Evolutionary conservation across 2,329 filamentous ascomycete genomes (phyloP), one percentile per base, ranked within the genome.

Genomic region (Fusarium begoniae): DNA sequence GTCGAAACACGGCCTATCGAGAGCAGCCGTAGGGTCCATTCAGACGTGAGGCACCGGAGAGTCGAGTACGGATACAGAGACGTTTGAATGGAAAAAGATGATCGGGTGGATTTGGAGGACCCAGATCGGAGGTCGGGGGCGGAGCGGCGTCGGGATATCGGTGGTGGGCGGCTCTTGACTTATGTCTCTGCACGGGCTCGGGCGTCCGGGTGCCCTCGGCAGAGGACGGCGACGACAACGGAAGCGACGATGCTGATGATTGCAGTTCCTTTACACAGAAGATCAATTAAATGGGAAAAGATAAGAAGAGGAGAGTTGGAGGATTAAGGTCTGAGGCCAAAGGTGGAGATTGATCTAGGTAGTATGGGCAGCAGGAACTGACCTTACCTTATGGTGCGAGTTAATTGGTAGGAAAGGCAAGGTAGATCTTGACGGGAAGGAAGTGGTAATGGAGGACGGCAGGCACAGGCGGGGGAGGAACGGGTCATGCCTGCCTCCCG

Each of bases 1-100:
- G 74, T 78, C 76, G 76, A 75, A 75, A 69, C 68, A 77, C 75
- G 75, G 76, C 76, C 76, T 74, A 63, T 74, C 67, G 73, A 70
- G 62, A 70, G 48, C 64, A 70, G 63, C 70, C 63, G 75, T 68
- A 76, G 70, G 74, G 74, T 76, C 77, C 76, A 78, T 78, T 73
- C 75, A 78, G 76, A 67, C 73, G 66, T 48, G 58, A 71, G 66
- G 64, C 72, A 68, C 67, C 70, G 63, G 62, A 65, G 58, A 71
- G 64, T 67, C 60, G 61, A 69, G 66, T 57, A 43, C 41, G 66
- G 65, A 64, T 47, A 35, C 44, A 74, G 65, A 70, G 48, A 55
- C 56, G 28, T 58, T 63, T 58, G 26, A 17, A 50, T 55, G 37
- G 24, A 43, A 60, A 53, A 66, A 51, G 53, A 53, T 61, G 47